Base-by-base conservation (phyloP, 257 asterid genomes). In the Scutellaria galericulata region DNA sequence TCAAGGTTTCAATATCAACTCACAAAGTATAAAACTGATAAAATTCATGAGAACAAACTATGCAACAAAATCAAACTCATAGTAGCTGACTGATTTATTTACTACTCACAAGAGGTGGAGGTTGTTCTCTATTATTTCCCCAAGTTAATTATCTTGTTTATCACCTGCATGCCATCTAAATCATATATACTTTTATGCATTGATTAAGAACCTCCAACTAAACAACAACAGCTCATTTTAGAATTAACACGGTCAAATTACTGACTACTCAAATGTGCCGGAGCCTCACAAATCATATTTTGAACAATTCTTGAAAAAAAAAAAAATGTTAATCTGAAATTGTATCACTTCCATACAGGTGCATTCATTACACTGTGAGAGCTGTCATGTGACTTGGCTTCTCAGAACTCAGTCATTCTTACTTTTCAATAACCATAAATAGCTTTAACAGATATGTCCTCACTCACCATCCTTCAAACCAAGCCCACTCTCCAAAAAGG, bases 221-320 rank as follows among this genome's bases (percentile, higher is more conserved):
- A 18, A 18, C 18, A 18, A 45, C 41, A 64, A 14, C 42, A 58
- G 64, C 15, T 48, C 54, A 48, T 6, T 44, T 47, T 66, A 27
- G 59, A 47, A 7, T 12, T 18, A 24, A 65, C 71, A 20, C 18
- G 50, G 8, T 65, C 37, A 4, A 65, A 24, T 24, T 8, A 41
- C 70, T 64, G 56, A 64, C 42, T 24, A 24, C 50, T 14, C n/a
- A 61, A 40, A 39, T 40, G 27, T 42, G 22, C n/a, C 66, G 5
- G 71, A 27, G 58, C 71, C 45, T 46, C 53, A 37, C 14, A 40
- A 63, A 63, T 64, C 27, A 48, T 9, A 7, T 66, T 41, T 47
- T 24, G 11, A 7, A 10, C 40, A 66, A 40, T 66, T 48, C 46
- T 31, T 24, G 27, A 9, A 18, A 22, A 9, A 18, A 22, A 47